Percentiles rank a stretch among this genome's conserved stretches.
phyloP scores from a whole-genome alignment of 73 alveolate genomes.

The Uronychia binucleata region DNA sequence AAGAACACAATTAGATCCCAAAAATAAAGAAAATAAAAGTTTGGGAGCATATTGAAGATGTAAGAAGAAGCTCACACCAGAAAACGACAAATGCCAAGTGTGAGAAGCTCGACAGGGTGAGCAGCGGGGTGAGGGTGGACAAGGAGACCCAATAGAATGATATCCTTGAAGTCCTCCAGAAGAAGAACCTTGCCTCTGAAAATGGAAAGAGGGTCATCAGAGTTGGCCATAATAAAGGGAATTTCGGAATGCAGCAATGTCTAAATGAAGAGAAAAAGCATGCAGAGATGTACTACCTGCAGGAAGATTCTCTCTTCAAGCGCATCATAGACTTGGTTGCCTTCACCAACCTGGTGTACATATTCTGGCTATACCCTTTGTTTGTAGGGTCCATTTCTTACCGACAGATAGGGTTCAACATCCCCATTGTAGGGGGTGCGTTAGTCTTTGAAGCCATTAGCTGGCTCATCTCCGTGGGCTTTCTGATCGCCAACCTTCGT shows the following conservation, averaged over 20 bases:
- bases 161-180: background rate
- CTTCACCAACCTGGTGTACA: background rate
- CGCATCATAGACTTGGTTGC: background rate
- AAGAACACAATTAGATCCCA: background rate
- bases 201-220: background rate
- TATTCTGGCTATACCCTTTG: background rate
- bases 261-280: background rate
- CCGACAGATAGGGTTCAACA: background rate
- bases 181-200: background rate
- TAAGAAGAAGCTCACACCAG: background rate
- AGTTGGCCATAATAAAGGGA: background rate
- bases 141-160: background rate
- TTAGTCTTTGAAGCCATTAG: slow-evolving; percentile 24
- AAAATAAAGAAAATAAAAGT: background rate
- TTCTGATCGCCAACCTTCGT: slow-evolving; percentile 17
- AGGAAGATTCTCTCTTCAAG: background rate
- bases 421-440: background rate
- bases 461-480: slow-evolving; percentile 9
- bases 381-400: background rate
- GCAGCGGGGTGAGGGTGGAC: background rate
- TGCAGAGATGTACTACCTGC: background rate
- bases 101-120: background rate
- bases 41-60: background rate
- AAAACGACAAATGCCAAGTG: background rate
- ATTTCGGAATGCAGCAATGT: background rate